Conservation (phyloP, 2,329 filamentous ascomycete genomes). For the Penicillium frequentans region DNA sequence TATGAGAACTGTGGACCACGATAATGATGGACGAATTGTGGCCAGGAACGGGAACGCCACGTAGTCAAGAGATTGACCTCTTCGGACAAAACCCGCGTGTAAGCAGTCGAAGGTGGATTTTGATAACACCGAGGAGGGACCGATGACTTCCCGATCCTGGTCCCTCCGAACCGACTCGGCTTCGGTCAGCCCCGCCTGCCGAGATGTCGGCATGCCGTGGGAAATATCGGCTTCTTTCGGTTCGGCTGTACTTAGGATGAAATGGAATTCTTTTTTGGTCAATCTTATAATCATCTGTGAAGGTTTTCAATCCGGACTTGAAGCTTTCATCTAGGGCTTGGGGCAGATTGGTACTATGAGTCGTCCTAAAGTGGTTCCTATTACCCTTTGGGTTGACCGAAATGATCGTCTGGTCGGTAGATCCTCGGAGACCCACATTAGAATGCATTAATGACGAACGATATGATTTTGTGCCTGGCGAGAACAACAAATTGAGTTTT, state of each 20-base stretch:
- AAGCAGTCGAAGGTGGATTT: background rate
- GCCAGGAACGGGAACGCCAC: conserved; percentile 5
- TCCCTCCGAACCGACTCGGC: conserved; percentile 14
- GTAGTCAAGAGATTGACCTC: background rate
- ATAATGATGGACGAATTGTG: conserved; percentile 12
- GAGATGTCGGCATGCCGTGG: conserved; percentile 13
- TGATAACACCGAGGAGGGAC: conserved; percentile 19
- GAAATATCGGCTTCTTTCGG: background rate
- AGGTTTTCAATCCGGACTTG: too few relatives aligned
- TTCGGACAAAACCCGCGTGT: conserved; percentile 15
- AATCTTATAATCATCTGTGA: background rate
- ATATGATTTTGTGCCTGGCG: background rate
- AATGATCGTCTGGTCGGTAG: conserved; percentile 19
- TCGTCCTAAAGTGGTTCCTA: background rate
- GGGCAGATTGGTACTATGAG: background rate
- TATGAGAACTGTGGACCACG: conserved; percentile 13
- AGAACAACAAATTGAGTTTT: background rate
- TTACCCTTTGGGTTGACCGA: conserved; percentile 19
- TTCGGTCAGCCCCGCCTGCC: conserved; percentile 2
- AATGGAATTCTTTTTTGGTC: background rate
- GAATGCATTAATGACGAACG: conserved; percentile 7
- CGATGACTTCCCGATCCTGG: conserved; percentile 15
- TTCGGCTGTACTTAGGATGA: background rate
- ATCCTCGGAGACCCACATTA: conserved; percentile 16
- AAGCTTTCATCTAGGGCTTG: background rate